Evolutionary conservation across 2,329 filamentous ascomycete genomes (phyloP), one percentile per base, ranked within the genome.

Genomic region (Ophidiomyces ophidiicola): DNA sequence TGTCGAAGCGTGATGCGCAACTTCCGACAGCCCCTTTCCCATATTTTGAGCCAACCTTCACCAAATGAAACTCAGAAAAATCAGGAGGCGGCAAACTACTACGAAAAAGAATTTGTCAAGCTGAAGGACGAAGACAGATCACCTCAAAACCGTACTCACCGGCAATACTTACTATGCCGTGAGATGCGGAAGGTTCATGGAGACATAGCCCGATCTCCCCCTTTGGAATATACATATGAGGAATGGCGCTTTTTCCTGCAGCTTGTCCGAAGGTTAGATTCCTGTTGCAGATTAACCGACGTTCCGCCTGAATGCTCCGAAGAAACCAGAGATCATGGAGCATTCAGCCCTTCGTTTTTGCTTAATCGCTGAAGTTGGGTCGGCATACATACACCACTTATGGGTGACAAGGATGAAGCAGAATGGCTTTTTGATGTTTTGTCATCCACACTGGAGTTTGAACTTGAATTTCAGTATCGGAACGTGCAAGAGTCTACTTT

Each of bases 181-280:
- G 58, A 64, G 35, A 49, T 64, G 15, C 54, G 58, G 10, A 60
- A 57, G 35, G 53, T 66, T 39, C 56, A 63, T 37, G 44, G 53
- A 5, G 57, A 63, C 32, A 41, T 60, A 5, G 50, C 53, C 10
- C 51, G 48, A 6, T 48, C 50, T 21, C 50, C 53, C 1, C 48
- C 54, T 1, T 62, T 60, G 39, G 50, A 54, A 39, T 65, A 63
- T 33, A 51, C 51, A 7, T 64, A 63, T 34, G 50, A 57, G 4
- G 60, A 64, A 47, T 72, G 68, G 68, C 61, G 62, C 24, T 69
- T 67, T 46, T 71, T 62, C 42, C 53, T 72, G 6, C 58, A 56
- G 32, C 57, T 72, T 1, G 57, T 70, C 29, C 65, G 63, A 2
- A 61, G 67, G 24, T 57, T 64, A 26, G 64, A 69, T 32, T 51